Evolutionary conservation across 2,329 filamentous ascomycete species (phyloP), one percentile per base, ranked within the genome.

Genomic region (Colletotrichum costaricense): DNA sequence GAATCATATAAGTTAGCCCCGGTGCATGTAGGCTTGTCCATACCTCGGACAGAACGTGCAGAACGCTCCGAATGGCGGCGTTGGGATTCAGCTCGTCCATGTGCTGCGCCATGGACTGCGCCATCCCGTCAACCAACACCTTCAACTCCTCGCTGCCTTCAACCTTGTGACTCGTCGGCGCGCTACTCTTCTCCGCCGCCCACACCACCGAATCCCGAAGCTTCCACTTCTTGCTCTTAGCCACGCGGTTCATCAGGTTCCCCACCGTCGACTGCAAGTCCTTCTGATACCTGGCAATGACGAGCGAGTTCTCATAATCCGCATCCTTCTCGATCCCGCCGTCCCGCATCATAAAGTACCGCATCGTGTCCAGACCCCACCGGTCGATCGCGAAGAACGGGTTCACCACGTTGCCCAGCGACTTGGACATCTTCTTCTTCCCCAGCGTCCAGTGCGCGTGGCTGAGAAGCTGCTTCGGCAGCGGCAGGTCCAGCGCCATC

Each of bases 401-500:
- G 79, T 98, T 97, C 56, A 99, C 96, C 2, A 97, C 96, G 80
- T 98, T 98, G 75, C 97, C 97, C 2, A 93, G 91, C 1, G 94
- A 97, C 82, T 99, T 99, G 74, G 95, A 96, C 95, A 99, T 99
- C 83, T 99, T 99, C 77, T 92, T 90, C 66, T 91, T 91, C 69
- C 94, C 94, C 84, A 99, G 92, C 16, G 95, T 97, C 97, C 97
- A 99, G 81, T 99, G 97, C 2, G 93, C 95, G 80, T 99, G 97
- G 65, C 94, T 94, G 2, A 99, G 86, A 38, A 99, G 90, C 75
- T 92, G 91, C 79, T 92, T 93, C 1, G 97, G 95, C 1, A 94
- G 86, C 1, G 94, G 93, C 5, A 98, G 87, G 64, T 92, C 92
- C 16, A 98, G 86, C 1, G 97, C 96, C 88, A 99, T 93, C 19